phyloP scores from a whole-genome alignment of 148 eudicot species.

The Camellia granthamiana region DNA sequence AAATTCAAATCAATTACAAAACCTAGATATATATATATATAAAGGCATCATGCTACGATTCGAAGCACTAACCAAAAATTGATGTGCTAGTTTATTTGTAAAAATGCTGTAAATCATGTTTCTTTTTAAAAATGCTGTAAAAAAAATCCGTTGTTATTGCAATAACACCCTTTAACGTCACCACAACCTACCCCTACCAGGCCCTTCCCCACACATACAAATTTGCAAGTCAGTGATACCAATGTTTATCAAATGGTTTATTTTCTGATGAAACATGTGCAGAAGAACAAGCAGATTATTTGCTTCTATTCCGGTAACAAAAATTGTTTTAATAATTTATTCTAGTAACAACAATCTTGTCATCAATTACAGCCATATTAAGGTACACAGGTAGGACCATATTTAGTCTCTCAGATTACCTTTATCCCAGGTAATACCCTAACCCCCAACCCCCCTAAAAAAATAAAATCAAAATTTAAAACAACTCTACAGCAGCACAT shows the following conservation, averaged over 20 bases:
- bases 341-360: not conserved
- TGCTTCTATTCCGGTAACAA: not conserved
- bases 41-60: not conserved
- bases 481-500: no score
- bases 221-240: not conserved
- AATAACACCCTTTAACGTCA: not conserved
- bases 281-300: not conserved
- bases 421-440: no score
- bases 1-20: constrained; percentile 21
- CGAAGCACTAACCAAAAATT: not conserved
- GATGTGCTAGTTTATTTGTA: not conserved
- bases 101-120: no score
- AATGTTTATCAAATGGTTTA: not conserved
- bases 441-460: no score
- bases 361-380: no score
- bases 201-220: not conserved
- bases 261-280: not conserved
- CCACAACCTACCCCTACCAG: not conserved
- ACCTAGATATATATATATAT: not conserved
- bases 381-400: not conserved
- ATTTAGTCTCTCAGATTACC: not conserved
- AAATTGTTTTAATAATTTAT: no score
- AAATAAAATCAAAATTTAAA: no score
- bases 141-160: no score
- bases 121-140: no score